These are phyloP conservation scores for Syzygium syzygioides DNA, from an alignment of 441 rosid species.

Conservation along the genomic window DNA sequence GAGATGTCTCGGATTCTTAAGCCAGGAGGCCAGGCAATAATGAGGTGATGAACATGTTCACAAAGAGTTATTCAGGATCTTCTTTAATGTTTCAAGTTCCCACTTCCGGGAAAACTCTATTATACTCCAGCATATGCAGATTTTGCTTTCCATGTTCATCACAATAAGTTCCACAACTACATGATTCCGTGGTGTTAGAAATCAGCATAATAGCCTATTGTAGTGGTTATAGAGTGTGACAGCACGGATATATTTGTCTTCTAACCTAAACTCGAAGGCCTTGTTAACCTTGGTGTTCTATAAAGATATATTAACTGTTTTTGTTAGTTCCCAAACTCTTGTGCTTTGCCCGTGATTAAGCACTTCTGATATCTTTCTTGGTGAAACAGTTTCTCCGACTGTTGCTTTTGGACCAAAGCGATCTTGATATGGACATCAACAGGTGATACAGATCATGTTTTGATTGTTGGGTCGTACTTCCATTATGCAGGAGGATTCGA, in stretches of 20 bases:
- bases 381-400: conserved; percentile 68
- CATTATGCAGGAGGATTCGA: conserved; percentile 90
- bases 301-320: neutral
- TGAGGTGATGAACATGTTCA: conserved; percentile 43
- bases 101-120: rapidly evolving
- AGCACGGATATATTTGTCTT: neutral
- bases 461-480: conserved; percentile 91
- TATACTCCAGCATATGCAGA: neutral
- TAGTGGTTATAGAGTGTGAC: neutral
- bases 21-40: conserved; percentile 78
- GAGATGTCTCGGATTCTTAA: conserved; percentile 79
- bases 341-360: neutral
- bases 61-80: neutral
- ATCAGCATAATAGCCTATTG: neutral
- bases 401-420: conserved; percentile 92
- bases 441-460: conserved; percentile 69
- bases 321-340: neutral
- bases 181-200: neutral
- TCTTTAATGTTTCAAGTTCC: neutral
- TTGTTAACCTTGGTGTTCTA: neutral
- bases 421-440: conserved; percentile 91
- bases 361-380: neutral
- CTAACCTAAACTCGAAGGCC: neutral
- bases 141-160: neutral
- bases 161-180: neutral